Evolutionary conservation across 1,284 basidiomycete species (phyloP), one percentile per base, ranked within the genome.

Genomic region (Cystobasidium sp.): DNA sequence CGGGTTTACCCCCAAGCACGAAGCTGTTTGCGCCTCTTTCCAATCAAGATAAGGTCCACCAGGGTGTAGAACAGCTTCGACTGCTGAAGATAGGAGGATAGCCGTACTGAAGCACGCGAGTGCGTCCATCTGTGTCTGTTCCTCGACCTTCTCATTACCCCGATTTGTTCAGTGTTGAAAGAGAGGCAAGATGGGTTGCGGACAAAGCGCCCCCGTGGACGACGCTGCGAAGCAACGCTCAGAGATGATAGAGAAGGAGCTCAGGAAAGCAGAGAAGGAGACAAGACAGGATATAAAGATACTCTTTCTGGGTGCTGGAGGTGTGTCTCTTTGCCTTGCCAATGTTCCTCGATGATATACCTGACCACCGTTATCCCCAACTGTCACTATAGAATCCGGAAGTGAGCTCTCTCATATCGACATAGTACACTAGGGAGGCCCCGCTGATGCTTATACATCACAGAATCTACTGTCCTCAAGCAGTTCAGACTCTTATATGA

Each of bases 191-290:
- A 85, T 85, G 84, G 84, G 84, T 65, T 85, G 84, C 81, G 80
- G 82, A 12, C 82, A 82, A 75, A 84, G 83, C 18, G 81, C 77
- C 18, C 62, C 62, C 20, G 16, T 58, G 39, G 83, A 83, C 71
- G 70, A 79, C 37, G 83, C 81, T 22, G 83, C 83, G 68, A 84
- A 83, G 77, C 81, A 71, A 37, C 76, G 79, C 58, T 96, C 94
- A 82, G 93, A 94, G 80, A 93, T 93, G 86, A 98, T 97, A 81
- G 95, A 97, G 85, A 91, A 87, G 83, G 95, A 97, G 84, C 88
- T 98, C 79, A 95, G 93, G 86, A 87, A 90, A 79, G 94, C 97
- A 84, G 86, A 92, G 62, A 86, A 90, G 93, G 70, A 91, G 44
- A 95, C 82, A 93, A 95, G 84, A 93, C 53, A 72, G 52, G 59